These are phyloP conservation scores for Neobulgaria alba DNA, from an alignment of 2,329 filamentous ascomycete species.

Conservation along the genomic window DNA sequence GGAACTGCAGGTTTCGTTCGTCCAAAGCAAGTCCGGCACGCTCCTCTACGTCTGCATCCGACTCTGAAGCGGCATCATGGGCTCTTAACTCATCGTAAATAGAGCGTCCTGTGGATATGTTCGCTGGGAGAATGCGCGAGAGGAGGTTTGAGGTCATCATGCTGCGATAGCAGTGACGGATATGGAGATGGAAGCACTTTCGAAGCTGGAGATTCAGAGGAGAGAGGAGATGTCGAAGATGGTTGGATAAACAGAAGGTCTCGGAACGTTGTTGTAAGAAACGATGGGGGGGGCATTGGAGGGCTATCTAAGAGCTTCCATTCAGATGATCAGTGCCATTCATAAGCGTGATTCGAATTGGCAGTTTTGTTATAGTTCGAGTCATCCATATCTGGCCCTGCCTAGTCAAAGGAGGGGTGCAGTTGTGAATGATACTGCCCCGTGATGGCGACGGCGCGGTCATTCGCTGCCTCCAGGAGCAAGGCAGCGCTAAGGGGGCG, in stretches of 20 bases:
- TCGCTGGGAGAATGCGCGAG: slow-evolving; percentile 27
- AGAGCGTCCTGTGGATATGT: slow-evolving; percentile 25
- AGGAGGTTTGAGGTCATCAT: slow-evolving; percentile 30
- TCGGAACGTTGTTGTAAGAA: slow-evolving; percentile 1
- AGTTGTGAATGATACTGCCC: no score
- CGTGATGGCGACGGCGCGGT: no score
- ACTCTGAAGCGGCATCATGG: slow-evolving; percentile 25
- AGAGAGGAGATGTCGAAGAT: background rate
- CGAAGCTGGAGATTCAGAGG: background rate
- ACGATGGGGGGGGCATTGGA: no score
- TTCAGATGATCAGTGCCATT: no score
- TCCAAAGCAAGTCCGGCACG: slow-evolving; percentile 27
- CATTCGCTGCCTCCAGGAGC: no score
- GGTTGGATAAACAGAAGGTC: background rate
- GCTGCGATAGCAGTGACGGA: slow-evolving; percentile 2
- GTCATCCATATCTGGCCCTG: no score
- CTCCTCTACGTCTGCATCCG: slow-evolving; percentile 27
- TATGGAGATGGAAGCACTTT: background rate
- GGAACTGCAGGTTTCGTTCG: slow-evolving; percentile 28
- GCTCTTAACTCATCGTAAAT: slow-evolving; percentile 30
- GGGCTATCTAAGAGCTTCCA: no score
- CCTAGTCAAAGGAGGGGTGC: no score
- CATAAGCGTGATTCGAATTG: no score
- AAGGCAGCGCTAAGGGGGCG: no score
- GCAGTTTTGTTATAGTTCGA: no score